These are phyloP conservation scores for Russula foetens DNA, from an alignment of 768 basidiomycete genomes.

Conservation along the genomic window DNA sequence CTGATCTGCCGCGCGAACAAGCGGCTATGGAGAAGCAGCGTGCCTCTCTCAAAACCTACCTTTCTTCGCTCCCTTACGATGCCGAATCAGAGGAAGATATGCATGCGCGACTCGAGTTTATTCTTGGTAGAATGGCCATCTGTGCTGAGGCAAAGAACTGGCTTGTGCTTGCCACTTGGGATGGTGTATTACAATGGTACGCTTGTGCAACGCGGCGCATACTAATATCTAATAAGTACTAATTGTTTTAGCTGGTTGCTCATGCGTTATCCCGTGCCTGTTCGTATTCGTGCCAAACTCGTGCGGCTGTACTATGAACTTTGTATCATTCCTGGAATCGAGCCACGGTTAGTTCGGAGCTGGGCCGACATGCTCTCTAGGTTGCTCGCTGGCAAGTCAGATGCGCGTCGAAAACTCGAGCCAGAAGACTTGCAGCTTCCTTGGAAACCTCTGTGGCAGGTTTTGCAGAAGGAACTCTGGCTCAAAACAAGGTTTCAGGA, in stretches of 20 bases:
- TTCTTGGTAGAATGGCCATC: conserved; percentile 58
- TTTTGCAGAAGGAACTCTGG: conserved; percentile 67
- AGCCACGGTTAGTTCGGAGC: conserved; percentile 57
- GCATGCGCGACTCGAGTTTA: conserved; percentile 58
- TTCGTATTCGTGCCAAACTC: conserved; percentile 60
- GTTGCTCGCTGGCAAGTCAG: conserved; percentile 57
- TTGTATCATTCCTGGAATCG: conserved; percentile 67
- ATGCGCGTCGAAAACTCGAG: conserved; percentile 59
- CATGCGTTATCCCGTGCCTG: conserved; percentile 72
- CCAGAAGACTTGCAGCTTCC: conserved; percentile 55
- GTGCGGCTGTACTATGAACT: conserved; percentile 73
- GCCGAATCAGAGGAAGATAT: conserved; percentile 67
- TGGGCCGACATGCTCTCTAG: conserved; percentile 78
- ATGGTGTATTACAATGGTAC: conserved; percentile 72
- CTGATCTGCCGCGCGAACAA: conserved; percentile 23
- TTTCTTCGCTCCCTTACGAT: conserved; percentile 62
- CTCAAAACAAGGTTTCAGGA: conserved; percentile 57
- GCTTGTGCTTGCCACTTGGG: conserved; percentile 68
- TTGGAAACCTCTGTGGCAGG: conserved; percentile 73
- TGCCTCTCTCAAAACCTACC: conserved; percentile 54
- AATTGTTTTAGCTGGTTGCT: conserved; percentile 54
- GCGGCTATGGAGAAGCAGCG: conserved; percentile 47
- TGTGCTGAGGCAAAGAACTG: conserved; percentile 73
- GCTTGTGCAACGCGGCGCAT: conserved; percentile 12
- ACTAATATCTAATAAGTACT: not conserved